Evolutionary conservation across 106 monocot genomes (phyloP), one percentile per base, ranked within the genome.

Genomic region (Chionographis japonica): DNA sequence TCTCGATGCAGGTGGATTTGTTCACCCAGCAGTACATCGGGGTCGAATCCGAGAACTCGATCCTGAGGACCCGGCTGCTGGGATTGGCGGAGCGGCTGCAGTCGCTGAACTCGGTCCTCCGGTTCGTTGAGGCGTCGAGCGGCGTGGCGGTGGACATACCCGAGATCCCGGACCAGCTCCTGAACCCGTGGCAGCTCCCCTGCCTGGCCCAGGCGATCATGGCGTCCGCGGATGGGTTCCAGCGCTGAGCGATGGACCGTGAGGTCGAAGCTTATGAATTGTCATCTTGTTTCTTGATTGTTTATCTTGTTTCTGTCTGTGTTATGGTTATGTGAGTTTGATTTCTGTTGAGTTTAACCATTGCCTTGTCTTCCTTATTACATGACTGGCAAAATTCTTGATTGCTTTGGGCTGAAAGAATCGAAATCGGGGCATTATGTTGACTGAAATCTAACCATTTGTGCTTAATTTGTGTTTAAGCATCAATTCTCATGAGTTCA

Each of bases 111-210:
- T 78, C 77, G 7, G 72, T 87, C 12, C 75, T 90, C 19, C 60
- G 58, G n/a, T 70, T 80, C 18, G 67, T 81, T 8, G 77, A 87
- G 68, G 90, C 83, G 49, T 73, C 65, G 56, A 71, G 84, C 36
- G 84, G 94, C 17, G 54, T 80, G 70, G 80, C 74, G 6, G 65
- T 85, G 78, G 87, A 90, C 13, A 76, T 84, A 14, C 84, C 72
- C 0, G 79, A 84, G 37, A 72, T 80, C 15, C 78, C 75, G 12
- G 72, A 78, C 37, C 69, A 75, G 9, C 49, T 82, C 36, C 42
- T 85, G 69, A 56, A 65, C 43, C 84, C 83, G 3, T 81, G 80
- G 83, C 73, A 75, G 71, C 58, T 80, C 43, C 72, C 70, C 1
- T 80, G 71, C 54, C 77, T 77, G 0, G 68, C 58, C 0, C 67